Percentiles rank a stretch among this genome's conserved stretches.
phyloP scores from a whole-genome alignment of 352 stramenopile genomes.

The Globisporangium nodosum region DNA sequence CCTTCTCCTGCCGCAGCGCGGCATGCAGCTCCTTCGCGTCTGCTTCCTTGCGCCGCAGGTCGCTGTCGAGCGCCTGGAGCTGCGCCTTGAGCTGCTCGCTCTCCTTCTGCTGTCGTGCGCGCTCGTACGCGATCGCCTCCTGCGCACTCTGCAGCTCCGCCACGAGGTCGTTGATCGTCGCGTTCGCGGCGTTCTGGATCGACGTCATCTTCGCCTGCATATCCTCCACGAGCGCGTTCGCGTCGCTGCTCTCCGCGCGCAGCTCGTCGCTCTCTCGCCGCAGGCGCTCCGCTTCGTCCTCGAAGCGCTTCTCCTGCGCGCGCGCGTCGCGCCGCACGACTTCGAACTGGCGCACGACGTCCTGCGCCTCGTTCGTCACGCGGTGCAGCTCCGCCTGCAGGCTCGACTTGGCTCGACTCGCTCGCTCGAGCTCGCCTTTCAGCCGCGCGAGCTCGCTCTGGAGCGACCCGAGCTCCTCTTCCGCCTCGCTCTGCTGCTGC shows the following conservation, averaged over 20 bases:
- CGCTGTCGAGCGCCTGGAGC: constrained; percentile 36
- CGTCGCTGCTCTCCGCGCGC: constrained; percentile 34
- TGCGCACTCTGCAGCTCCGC: constrained; percentile 51
- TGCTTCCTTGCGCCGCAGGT: constrained; percentile 32
- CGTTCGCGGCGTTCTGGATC: constrained; percentile 69
- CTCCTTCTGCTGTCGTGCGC: constrained; percentile 46
- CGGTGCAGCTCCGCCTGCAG: constrained; percentile 56
- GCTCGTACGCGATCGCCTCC: constrained; percentile 49
- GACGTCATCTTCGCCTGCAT: constrained; percentile 63
- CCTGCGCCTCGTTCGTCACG: constrained; percentile 45
- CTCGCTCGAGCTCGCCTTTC: constrained; percentile 40
- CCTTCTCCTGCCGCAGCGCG: constrained; percentile 21
- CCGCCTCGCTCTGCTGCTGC: constrained; percentile 23
- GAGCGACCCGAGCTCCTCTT: constrained; percentile 21
- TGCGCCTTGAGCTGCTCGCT: constrained; percentile 30
- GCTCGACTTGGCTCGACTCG: constrained; percentile 30
- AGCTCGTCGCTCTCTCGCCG: constrained; percentile 45
- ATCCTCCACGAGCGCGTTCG: constrained; percentile 35
- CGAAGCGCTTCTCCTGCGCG: constrained; percentile 29
- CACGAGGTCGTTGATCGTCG: constrained; percentile 73
- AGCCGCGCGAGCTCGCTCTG: constrained; percentile 19
- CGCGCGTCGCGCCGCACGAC: constrained; percentile 50
- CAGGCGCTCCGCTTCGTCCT: constrained; percentile 34
- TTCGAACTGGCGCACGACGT: constrained; percentile 55
- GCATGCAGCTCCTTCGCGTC: constrained; percentile 35